Conservation (phyloP, 2,329 filamentous ascomycete genomes). For the Cladophialophora carrionii region DNA sequence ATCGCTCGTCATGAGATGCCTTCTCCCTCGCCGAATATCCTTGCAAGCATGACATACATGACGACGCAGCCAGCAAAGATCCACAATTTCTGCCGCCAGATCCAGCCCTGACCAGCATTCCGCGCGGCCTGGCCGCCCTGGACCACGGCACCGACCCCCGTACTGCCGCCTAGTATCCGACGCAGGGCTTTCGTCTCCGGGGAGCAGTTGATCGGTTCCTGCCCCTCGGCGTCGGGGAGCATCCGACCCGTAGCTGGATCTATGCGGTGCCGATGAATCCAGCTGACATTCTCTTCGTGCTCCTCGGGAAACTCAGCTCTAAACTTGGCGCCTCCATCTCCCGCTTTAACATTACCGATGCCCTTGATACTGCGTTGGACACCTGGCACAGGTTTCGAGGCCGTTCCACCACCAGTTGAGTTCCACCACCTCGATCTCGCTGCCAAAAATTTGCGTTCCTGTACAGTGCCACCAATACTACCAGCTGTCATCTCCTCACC, state of each 20-base stretch:
- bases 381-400: conserved; percentile 54
- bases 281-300: conserved; percentile 86
- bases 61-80: conserved; percentile 72
- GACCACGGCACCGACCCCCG: conserved; percentile 66
- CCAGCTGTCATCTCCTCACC: conserved; percentile 98
- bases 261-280: conserved; percentile 83
- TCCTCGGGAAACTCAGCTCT: conserved; percentile 85
- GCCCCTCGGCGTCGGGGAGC: conserved; percentile 53
- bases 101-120: conserved; percentile 80
- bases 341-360: conserved; percentile 78
- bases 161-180: conserved; percentile 63
- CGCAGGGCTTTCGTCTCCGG: conserved; percentile 66
- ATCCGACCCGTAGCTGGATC: conserved; percentile 74
- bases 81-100: conserved; percentile 76
- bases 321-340: conserved; percentile 92
- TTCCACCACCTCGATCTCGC: conserved; percentile 92
- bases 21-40: conserved; percentile 26
- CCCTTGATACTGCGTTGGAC: conserved; percentile 65
- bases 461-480: conserved; percentile 73
- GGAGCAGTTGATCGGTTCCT: conserved; percentile 56
- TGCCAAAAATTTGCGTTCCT: conserved; percentile 78
- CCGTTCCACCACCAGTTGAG: conserved; percentile 82
- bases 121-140: conserved; percentile 74
- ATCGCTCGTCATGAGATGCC: conserved; percentile 14
- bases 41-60: conserved; percentile 65